Base-by-base conservation (phyloP, 2,329 filamentous ascomycete genomes). In the Alternaria angustiovoidea region DNA sequence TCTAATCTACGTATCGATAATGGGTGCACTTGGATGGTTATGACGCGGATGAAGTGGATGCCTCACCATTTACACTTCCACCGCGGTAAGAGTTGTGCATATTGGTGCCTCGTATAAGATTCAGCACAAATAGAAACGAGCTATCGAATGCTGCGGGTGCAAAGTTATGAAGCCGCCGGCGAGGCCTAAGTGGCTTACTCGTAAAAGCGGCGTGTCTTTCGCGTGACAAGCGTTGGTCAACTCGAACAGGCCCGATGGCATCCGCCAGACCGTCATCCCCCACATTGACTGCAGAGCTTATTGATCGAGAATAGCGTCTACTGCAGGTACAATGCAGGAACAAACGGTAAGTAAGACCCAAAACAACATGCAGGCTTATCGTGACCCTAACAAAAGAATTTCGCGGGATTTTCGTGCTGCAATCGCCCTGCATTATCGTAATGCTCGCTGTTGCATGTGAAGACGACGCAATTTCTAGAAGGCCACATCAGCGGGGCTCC, bases 271-370 rank as follows among this genome's bases (percentile, higher is more conserved):
- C 58, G 61, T 57, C 53, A 51, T 57, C 62, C 68, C 72, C 74
- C 75, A 77, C 74, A 76, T 61, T 69, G 64, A 69, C 67, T 68
- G 65, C 65, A 62, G 38, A 57, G 64, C 62, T 63, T 54, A 65
- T 71, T 69, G 60, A 65, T 60, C 61, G 54, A 67, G 59, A 61
- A 62, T 59, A 65, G 65, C 64, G 64, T 77, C 78, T 77, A 78
- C 68, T 73, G 78, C 78, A 80, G 78, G 78, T 74, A 79, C 78
- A 67, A 62, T 65, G 59, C 62, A 66, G 59, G 62, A 68, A 67
- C 62, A 64, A 63, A 62, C 64, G 64, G 63, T 62, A 54, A 54
- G 57, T 38, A 62, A 63, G 59, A 56, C 62, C 53, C 57, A 56
- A 48, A 53, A 57, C 61, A 46, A 65, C 56, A 60, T 42, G 36